A percentile compares a stretch with the other conserved stretches of the same genome.
phyloP scores from a whole-genome alignment of 305 asterid genomes.

The Rubia tinctorum region DNA sequence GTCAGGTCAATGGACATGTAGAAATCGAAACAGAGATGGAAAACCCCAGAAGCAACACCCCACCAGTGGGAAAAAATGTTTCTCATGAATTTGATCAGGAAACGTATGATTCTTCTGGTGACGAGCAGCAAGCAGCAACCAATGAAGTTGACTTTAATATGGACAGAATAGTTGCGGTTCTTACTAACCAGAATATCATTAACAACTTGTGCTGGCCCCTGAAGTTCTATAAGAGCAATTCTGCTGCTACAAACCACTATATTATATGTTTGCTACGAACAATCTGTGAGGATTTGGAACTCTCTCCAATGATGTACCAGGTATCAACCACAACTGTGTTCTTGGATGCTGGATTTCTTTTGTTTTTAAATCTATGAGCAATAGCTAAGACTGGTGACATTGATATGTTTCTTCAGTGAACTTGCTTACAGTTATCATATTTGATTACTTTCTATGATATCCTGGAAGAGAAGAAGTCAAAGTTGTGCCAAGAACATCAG shows the following conservation, averaged over 20 bases:
- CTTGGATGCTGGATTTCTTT: slow-evolving; percentile 6
- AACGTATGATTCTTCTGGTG: slow-evolving; percentile 66
- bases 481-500: slow-evolving; percentile 75
- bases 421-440: slow-evolving; percentile 64
- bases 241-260: slow-evolving; percentile 68
- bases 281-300: slow-evolving; percentile 88
- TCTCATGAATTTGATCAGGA: slow-evolving; percentile 38
- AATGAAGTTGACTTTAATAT: slow-evolving; percentile 83
- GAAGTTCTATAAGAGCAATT: slow-evolving; percentile 80
- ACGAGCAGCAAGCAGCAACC: slow-evolving; percentile 55
- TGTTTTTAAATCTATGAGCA: slow-evolving; percentile 13
- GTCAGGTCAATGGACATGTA: slow-evolving; percentile 36
- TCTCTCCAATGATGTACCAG: slow-evolving; percentile 97
- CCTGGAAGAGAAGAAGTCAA: slow-evolving; percentile 88
- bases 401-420: slow-evolving; percentile 12
- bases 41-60: slow-evolving; percentile 32
- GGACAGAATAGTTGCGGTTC: slow-evolving; percentile 72
- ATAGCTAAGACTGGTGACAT: not conserved
- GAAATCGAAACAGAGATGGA: slow-evolving; percentile 13
- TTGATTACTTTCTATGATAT: slow-evolving; percentile 75
- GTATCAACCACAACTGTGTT: slow-evolving; percentile 32
- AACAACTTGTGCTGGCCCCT: slow-evolving; percentile 91
- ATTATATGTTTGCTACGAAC: slow-evolving; percentile 61
- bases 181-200: slow-evolving; percentile 61
- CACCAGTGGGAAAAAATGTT: slow-evolving; percentile 39